Percentiles rank a stretch among this genome's conserved stretches.
Conservation (phyloP, 768 basidiomycete genomes). For the Xerocomellus intermedius region DNA sequence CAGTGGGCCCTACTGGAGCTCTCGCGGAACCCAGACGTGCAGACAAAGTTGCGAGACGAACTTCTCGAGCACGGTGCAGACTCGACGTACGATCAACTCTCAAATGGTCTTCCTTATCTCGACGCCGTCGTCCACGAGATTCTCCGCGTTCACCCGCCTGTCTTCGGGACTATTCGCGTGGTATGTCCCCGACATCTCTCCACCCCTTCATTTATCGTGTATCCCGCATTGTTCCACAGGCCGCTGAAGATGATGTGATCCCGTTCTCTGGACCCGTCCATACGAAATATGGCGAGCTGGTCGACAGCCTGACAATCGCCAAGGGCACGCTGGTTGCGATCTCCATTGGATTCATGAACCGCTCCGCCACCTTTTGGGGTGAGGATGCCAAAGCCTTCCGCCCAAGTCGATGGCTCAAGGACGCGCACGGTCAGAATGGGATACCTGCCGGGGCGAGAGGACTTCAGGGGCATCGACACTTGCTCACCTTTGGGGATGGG, state of each 20-base stretch:
- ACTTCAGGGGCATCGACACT: slow-evolving; percentile 47
- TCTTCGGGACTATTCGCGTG: neutral
- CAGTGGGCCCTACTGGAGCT: slow-evolving; percentile 62
- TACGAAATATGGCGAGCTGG: slow-evolving; percentile 37
- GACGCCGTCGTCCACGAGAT: slow-evolving; percentile 48
- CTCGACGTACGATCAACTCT: slow-evolving; percentile 17
- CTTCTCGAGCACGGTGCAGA: slow-evolving; percentile 44
- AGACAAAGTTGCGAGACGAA: slow-evolving; percentile 51
- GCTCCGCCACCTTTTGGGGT: slow-evolving; percentile 57
- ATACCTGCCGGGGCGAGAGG: slow-evolving; percentile 33
- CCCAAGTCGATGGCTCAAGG: slow-evolving; percentile 61
- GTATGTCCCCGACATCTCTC: slow-evolving; percentile 8
- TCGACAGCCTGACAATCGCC: slow-evolving; percentile 42
- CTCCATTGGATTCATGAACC: slow-evolving; percentile 48
- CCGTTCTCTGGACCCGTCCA: slow-evolving; percentile 51
- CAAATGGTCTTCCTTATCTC: slow-evolving; percentile 32
- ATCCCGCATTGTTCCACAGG: slow-evolving; percentile 26
- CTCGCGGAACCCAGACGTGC: slow-evolving; percentile 42
- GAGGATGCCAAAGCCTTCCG: slow-evolving; percentile 52
- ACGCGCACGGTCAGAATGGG: slow-evolving; percentile 13
- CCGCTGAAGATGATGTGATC: slow-evolving; percentile 52
- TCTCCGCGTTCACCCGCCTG: slow-evolving; percentile 39
- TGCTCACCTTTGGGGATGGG: slow-evolving; percentile 51
- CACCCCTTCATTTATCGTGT: slow-evolving; percentile 22
- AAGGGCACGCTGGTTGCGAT: slow-evolving; percentile 46